These are phyloP conservation scores for Calonectria hongkongensis DNA, from an alignment of 2,329 filamentous ascomycete species.

Conservation along the genomic window DNA sequence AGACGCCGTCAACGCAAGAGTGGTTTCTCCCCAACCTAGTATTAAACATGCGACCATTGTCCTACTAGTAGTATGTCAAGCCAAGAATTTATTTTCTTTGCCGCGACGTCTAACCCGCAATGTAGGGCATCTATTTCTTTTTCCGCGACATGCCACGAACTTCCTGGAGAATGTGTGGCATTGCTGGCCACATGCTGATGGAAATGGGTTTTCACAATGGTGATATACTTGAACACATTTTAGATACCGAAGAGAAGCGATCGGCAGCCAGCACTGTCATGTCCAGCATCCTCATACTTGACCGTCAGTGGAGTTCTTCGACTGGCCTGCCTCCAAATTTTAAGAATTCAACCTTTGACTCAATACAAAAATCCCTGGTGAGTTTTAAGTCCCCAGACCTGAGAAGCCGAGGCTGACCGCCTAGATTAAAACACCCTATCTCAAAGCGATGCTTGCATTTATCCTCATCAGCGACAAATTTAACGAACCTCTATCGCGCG, in stretches of 20 bases:
- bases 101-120: background rate
- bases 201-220: constrained; percentile 55
- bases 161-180: constrained; percentile 55
- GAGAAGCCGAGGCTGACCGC: background rate
- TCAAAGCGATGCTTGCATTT: constrained; percentile 28
- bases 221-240: constrained; percentile 48
- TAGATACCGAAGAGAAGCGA: constrained; percentile 18
- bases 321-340: constrained; percentile 23
- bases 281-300: constrained; percentile 10
- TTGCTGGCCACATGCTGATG: constrained; percentile 53
- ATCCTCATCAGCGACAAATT: constrained; percentile 24
- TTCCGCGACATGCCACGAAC: constrained; percentile 51
- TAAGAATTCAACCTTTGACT: constrained; percentile 16
- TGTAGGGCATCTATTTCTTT: constrained; percentile 46
- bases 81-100: background rate
- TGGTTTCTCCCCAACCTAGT: constrained; percentile 11
- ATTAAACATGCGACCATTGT: constrained; percentile 17
- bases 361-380: constrained; percentile 2
- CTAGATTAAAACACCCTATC: constrained; percentile 22
- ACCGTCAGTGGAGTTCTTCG: constrained; percentile 28
- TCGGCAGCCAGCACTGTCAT: background rate
- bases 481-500: constrained; percentile 14
- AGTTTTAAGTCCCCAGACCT: background rate
- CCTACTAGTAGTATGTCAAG: background rate
- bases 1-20: constrained; percentile 11